Evolutionary conservation across 2,329 filamentous ascomycete genomes (phyloP).

Genomic region (Pseudocercospora crystallina): DNA sequence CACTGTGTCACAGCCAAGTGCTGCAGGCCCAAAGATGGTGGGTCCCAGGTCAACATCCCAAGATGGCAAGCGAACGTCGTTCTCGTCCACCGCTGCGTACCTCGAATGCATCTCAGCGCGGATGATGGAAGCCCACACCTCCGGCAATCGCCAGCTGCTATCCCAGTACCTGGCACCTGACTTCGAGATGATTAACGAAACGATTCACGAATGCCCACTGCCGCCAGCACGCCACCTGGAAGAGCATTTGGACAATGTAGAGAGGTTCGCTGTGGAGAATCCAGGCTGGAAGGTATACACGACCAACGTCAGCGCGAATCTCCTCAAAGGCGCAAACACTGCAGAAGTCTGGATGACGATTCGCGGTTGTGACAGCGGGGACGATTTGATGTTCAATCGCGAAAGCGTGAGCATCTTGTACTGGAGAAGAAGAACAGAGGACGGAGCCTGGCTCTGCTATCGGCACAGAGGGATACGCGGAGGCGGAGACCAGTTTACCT

Average conservation of each 20-base stretch:
- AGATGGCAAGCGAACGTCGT: not conserved
- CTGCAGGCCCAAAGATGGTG: not conserved
- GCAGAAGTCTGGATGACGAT: slow-evolving; percentile 19
- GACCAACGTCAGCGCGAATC: slow-evolving; percentile 4
- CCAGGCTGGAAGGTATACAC: slow-evolving; percentile 13
- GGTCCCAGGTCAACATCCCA: not conserved
- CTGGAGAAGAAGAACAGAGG: slow-evolving; percentile 7
- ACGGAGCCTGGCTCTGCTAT: slow-evolving; percentile 18
- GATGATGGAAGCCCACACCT: slow-evolving; percentile 14
- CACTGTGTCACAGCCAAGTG: no score
- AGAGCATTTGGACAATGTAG: slow-evolving; percentile 11
- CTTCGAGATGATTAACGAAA: slow-evolving; percentile 16
- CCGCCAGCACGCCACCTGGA: slow-evolving; percentile 5
- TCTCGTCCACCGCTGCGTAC: slow-evolving; percentile 6
- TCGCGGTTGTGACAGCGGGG: slow-evolving; percentile 5
- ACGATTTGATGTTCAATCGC: slow-evolving; percentile 12
- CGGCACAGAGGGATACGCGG: slow-evolving; percentile 12
- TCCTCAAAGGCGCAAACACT: slow-evolving; percentile 12
- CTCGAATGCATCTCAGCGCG: slow-evolving; percentile 12
- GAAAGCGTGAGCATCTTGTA: slow-evolving; percentile 19
- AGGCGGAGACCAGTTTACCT: slow-evolving; percentile 2
- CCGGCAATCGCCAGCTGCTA: slow-evolving; percentile 2
- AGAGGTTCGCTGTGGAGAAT: slow-evolving; percentile 6
- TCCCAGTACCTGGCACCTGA: slow-evolving; percentile 8
- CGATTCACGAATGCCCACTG: slow-evolving; percentile 13